phyloP scores from a whole-genome alignment of 2,329 filamentous ascomycete genomes.

The Spiromastix sp. region DNA sequence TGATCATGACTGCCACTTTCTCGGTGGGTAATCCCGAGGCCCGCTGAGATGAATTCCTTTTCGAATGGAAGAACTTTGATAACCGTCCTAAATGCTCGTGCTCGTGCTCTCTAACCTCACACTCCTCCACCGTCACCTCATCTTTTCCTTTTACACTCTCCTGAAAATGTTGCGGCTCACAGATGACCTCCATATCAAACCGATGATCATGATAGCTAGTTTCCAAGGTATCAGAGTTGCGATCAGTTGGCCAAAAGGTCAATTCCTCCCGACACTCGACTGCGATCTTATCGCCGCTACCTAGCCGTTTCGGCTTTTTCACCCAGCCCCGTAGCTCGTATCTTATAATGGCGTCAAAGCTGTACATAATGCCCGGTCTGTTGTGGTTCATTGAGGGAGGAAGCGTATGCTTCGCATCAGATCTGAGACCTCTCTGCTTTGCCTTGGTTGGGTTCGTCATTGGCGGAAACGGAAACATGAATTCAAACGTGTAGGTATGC shows the following conservation, averaged over 20 bases:
- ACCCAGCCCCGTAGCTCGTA: neutral
- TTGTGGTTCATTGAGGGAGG: constrained; percentile 1
- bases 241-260: neutral
- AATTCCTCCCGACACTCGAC: neutral
- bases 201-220: neutral
- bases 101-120: neutral
- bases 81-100: neutral
- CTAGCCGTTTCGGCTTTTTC: neutral
- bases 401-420: neutral
- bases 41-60: neutral
- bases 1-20: neutral
- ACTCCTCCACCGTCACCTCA: neutral
- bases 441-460: neutral
- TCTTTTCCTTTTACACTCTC: neutral
- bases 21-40: neutral
- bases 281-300: neutral
- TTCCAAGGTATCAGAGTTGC: neutral
- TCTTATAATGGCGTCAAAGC: neutral
- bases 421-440: neutral
- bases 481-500: neutral
- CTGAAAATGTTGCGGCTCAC: neutral
- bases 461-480: neutral
- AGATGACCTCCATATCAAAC: neutral
- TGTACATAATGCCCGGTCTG: neutral
- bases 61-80: neutral